Conservation (phyloP, 352 stramenopile species). For the Pythium sukuiense region DNA sequence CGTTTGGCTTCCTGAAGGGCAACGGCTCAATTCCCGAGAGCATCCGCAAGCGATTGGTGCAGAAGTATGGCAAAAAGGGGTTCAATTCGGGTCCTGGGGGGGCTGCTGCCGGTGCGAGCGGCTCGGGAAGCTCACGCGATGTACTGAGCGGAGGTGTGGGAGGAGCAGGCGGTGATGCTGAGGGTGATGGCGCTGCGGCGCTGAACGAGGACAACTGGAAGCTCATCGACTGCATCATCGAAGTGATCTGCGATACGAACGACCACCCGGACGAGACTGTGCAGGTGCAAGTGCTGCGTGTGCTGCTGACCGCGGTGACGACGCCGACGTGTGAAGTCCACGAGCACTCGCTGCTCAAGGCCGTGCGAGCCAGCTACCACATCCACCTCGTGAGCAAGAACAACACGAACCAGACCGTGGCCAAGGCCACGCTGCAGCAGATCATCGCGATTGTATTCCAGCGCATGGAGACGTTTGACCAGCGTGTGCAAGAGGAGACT, state of each 20-base stretch:
- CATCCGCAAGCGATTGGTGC: slow-evolving; percentile 61
- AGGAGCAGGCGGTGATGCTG: slow-evolving; percentile 18
- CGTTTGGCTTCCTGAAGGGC: slow-evolving; percentile 82
- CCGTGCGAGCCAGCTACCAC: slow-evolving; percentile 95
- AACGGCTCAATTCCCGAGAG: slow-evolving; percentile 59
- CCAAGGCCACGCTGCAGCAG: slow-evolving; percentile 97
- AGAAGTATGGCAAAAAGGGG: slow-evolving; percentile 43
- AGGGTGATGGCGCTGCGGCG: slow-evolving; percentile 20
- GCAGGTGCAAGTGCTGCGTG: slow-evolving; percentile 93
- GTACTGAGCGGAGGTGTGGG: slow-evolving; percentile 14
- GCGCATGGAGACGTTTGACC: slow-evolving; percentile 93
- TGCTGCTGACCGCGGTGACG: slow-evolving; percentile 90
- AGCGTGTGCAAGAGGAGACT: slow-evolving; percentile 72
- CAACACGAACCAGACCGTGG: slow-evolving; percentile 94
- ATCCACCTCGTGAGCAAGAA: slow-evolving; percentile 94
- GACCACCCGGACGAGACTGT: slow-evolving; percentile 90
- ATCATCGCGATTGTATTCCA: slow-evolving; percentile 96
- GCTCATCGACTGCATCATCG: slow-evolving; percentile 88
- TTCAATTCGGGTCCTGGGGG: slow-evolving; percentile 15
- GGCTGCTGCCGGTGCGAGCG: slow-evolving; percentile 18
- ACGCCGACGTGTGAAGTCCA: slow-evolving; percentile 90
- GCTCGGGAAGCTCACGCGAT: slow-evolving; percentile 1
- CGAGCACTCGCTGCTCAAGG: slow-evolving; percentile 92
- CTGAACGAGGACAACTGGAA: slow-evolving; percentile 60
- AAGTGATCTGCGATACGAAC: slow-evolving; percentile 90